Evolutionary conservation across 1,284 basidiomycete species (phyloP).

Genomic region (Apiotrichum domesticum): DNA sequence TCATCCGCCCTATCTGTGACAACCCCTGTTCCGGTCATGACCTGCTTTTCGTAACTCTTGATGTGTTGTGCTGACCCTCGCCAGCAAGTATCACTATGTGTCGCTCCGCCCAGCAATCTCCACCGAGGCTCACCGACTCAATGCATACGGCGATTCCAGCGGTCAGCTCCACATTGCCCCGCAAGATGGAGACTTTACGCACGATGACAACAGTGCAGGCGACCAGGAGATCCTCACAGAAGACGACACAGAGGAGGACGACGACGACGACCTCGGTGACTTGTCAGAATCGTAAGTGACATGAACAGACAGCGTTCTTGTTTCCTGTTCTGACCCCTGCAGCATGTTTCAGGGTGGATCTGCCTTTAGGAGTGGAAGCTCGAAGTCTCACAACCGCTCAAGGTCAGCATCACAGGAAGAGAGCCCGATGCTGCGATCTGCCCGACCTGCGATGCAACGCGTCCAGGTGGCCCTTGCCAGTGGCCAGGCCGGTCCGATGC

Average conservation of each 20-base stretch:
- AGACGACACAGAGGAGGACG: constrained; percentile 29
- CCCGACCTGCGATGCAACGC: constrained; percentile 10
- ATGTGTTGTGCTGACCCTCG: too few species aligned
- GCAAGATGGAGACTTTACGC: constrained; percentile 15
- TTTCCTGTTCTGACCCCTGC: too few species aligned
- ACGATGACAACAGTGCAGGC: constrained; percentile 8
- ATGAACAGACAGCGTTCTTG: too few species aligned
- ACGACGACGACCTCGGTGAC: constrained; percentile 31
- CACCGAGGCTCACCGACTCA: constrained; percentile 80
- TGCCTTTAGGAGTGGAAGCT: not conserved
- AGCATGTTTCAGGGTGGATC: constrained; percentile 1
- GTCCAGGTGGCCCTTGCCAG: not conserved
- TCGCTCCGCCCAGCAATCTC: constrained; percentile 73
- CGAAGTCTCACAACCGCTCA: constrained; percentile 1
- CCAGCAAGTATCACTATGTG: constrained; percentile 43
- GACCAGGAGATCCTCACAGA: constrained; percentile 19
- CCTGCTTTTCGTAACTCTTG: too few species aligned
- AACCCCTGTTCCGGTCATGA: too few species aligned
- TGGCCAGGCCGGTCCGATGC: constrained; percentile 1
- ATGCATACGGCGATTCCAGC: constrained; percentile 63
- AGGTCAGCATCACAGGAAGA: constrained; percentile 12
- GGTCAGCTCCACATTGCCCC: constrained; percentile 22
- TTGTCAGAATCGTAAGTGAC: constrained; percentile 8
- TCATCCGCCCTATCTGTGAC: too few species aligned
- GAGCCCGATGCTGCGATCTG: constrained; percentile 8